A percentile compares a stretch with the other conserved stretches of the same genome.
Evolutionary conservation across 2,329 filamentous ascomycete species (phyloP).

Genomic region (Septoria linicola): DNA sequence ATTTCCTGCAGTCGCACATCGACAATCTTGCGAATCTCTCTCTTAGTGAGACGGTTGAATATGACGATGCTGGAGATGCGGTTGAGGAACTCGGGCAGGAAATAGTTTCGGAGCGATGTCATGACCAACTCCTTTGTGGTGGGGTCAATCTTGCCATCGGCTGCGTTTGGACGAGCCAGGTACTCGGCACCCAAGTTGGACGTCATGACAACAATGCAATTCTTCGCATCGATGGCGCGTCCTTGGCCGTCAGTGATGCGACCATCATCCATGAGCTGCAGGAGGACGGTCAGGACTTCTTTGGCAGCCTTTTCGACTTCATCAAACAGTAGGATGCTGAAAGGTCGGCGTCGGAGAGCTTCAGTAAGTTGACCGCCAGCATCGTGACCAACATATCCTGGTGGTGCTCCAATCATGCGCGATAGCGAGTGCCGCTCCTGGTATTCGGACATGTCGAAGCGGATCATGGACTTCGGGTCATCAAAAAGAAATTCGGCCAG

Average conservation of each 20-base stretch:
- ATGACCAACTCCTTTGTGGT: slow-evolving; percentile 87
- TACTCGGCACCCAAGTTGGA: slow-evolving; percentile 95
- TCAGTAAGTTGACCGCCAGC: slow-evolving; percentile 94
- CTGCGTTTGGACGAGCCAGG: slow-evolving; percentile 73
- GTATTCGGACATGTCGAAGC: slow-evolving; percentile 99
- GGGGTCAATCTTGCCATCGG: slow-evolving; percentile 81
- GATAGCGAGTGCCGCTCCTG: slow-evolving; percentile 94
- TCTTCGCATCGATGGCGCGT: slow-evolving; percentile 88
- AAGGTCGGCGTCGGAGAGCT: slow-evolving; percentile 86
- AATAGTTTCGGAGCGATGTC: slow-evolving; percentile 87
- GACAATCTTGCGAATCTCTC: slow-evolving; percentile 92
- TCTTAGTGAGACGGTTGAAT: slow-evolving; percentile 91
- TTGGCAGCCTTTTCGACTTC: slow-evolving; percentile 99
- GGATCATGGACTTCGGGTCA: slow-evolving; percentile 94
- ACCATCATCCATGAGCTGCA: slow-evolving; percentile 99
- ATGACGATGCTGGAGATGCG: slow-evolving; percentile 95
- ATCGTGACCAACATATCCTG: slow-evolving; percentile 95
- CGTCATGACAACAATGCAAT: slow-evolving; percentile 99
- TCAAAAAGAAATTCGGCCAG: slow-evolving; percentile 98
- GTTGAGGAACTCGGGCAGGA: slow-evolving; percentile 97
- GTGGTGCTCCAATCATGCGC: slow-evolving; percentile 95
- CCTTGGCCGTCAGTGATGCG: slow-evolving; percentile 98
- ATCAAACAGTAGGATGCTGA: slow-evolving; percentile 96
- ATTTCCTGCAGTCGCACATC: slow-evolving; percentile 85
- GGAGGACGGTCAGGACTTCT: slow-evolving; percentile 90